phyloP scores from a whole-genome alignment of 2,329 filamentous ascomycete genomes.

The Trichoderma hamatum region DNA sequence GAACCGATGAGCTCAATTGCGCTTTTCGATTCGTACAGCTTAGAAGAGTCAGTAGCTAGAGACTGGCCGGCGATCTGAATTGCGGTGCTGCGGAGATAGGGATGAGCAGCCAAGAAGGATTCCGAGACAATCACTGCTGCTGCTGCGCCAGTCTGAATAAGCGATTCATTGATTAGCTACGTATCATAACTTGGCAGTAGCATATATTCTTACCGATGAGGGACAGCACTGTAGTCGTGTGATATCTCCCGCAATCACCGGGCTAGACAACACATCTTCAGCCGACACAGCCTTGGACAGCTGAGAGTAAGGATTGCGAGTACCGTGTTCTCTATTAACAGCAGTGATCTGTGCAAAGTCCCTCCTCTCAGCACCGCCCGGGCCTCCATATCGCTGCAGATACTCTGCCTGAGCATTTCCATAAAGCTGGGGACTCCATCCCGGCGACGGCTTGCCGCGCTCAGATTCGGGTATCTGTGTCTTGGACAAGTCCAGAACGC shows the following conservation, averaged over 20 bases:
- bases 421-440: constrained; percentile 9
- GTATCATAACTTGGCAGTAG: accelerated
- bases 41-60: neutral
- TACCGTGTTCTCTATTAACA: constrained; percentile 1
- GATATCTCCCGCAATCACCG: constrained; percentile 2
- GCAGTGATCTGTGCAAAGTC: constrained; percentile 6
- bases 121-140: neutral
- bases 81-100: constrained; percentile 6
- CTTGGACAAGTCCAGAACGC: constrained; percentile 2
- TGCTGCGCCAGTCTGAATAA: neutral
- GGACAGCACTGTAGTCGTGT: constrained; percentile 9
- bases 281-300: constrained; percentile 1
- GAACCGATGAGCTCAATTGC: neutral
- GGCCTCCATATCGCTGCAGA: neutral
- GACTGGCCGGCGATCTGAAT: constrained; percentile 11
- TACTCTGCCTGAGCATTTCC: constrained; percentile 14
- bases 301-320: constrained; percentile 11
- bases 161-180: neutral
- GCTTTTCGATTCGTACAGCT: neutral
- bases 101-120: constrained; percentile 7
- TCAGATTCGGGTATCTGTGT: neutral
- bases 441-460: neutral
- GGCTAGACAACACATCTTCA: neutral
- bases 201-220: neutral
- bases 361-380: neutral